Percentiles rank a stretch among this genome's conserved stretches.
Conservation (phyloP, 2,329 filamentous ascomycete species). For the Colletotrichum abscissum region DNA sequence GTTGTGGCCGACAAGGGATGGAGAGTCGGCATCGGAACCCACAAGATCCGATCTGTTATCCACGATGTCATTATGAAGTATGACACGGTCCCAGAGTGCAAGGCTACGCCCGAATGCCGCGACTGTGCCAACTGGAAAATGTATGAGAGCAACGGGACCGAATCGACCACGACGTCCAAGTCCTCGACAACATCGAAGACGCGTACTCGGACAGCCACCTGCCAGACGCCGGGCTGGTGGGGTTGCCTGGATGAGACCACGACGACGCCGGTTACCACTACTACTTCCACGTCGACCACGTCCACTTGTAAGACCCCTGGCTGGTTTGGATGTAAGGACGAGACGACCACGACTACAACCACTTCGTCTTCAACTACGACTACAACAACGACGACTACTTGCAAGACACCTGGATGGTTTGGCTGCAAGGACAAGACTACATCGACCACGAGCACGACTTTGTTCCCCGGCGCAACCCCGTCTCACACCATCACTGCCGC, state of each 20-base stretch:
- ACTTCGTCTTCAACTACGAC: conserved; percentile 42
- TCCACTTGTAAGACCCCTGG: conserved; percentile 71
- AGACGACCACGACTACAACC: conserved; percentile 45
- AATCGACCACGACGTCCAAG: conserved; percentile 74
- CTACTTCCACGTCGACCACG: conserved; percentile 60
- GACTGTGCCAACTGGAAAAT: conserved; percentile 97
- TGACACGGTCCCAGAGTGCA: conserved; percentile 81
- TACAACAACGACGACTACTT: conserved; percentile 48
- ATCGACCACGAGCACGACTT: conserved; percentile 35
- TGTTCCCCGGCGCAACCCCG: conserved; percentile 33
- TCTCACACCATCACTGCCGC: conserved; percentile 43
- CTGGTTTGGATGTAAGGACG: conserved; percentile 75
- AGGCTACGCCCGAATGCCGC: conserved; percentile 80
- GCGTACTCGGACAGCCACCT: conserved; percentile 82
- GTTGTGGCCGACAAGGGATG: conserved; percentile 92
- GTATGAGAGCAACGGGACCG: conserved; percentile 90
- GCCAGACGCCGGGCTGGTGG: conserved; percentile 94
- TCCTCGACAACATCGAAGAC: conserved; percentile 67
- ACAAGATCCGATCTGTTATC: conserved; percentile 91
- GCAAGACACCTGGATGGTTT: conserved; percentile 64
- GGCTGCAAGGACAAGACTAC: conserved; percentile 60
- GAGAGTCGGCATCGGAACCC: conserved; percentile 90
- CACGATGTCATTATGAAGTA: conserved; percentile 88
- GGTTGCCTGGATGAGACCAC: conserved; percentile 79
- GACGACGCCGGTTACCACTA: conserved; percentile 52